Evolutionary conservation across 805 yeast species (phyloP), one percentile per base, ranked within the genome.

Genomic region (Yarrowia keelungensis): DNA sequence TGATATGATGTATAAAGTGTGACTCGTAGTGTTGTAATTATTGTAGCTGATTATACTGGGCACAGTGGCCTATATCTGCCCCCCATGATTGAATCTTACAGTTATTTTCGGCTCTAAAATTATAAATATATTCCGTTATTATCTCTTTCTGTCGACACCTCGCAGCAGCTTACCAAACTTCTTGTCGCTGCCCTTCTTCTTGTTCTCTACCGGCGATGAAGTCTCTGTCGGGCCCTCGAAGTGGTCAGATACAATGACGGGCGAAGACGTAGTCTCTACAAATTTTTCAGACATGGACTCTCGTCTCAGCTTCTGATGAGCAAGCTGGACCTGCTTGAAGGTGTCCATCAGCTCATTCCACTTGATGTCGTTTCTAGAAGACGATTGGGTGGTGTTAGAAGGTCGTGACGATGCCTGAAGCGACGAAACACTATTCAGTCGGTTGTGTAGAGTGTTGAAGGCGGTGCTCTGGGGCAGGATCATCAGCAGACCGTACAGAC

Each of bases 381-480:
- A 39, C 71, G 51, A 54, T 61, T 68, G 65, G 65, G 50, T 61
- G 56, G 54, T 62, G 54, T 47, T 71, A 69, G 56, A 71, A 69
- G 39, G 69, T 61, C 65, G 41, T 45, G 56, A 71, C 12, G 69
- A 49, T 3, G 74, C 75, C 7, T 79, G 80, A 53, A 80, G 75
- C 3, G 78, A 75, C 8, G 80, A 74, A 22, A 89, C 84, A 45
- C 90, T 82, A 62, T 85, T 85, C 64, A 95, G 81, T 70, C 99
- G 82, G 74, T 89, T 90, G 72, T 89, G 89, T 71, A 95, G 81
- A 0, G 90, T 86, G n/a, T 85, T 87, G 76, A 91, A 95, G 0
- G 98, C 97, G 12, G 91, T 85, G 0, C 97, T 91, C 76, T 95
- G 99, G 0, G 99, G 99, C 62, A 95, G 79, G 5, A 95, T 83